Conservation (phyloP, 169 alveolate species). For the Plasmodium ovale region DNA sequence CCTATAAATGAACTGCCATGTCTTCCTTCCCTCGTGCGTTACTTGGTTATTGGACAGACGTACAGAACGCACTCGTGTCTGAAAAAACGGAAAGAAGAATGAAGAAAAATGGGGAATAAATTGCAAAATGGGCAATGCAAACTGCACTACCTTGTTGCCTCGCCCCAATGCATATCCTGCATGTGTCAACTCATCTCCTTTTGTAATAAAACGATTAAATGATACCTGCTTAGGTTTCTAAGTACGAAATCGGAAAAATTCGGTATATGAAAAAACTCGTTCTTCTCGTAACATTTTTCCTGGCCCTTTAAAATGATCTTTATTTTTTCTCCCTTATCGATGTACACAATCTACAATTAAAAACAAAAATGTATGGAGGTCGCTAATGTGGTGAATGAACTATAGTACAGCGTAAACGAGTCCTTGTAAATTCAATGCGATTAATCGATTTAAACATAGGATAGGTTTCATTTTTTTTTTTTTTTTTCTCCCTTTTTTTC, state of each 20-base stretch:
- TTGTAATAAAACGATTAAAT: too few relatives aligned
- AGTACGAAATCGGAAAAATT: constrained; percentile 7
- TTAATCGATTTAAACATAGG: background rate
- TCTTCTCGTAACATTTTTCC: constrained; percentile 31
- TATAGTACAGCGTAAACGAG: too few relatives aligned
- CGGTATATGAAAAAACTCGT: constrained; percentile 51
- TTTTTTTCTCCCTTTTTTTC: background rate
- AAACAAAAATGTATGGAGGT: background rate
- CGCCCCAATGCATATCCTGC: background rate
- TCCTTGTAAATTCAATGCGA: too few relatives aligned
- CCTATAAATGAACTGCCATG: background rate
- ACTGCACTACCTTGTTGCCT: background rate
- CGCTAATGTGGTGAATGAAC: too few relatives aligned
- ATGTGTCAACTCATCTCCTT: background rate
- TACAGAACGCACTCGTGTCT: constrained; percentile 40
- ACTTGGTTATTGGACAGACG: constrained; percentile 31
- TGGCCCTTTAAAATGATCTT: constrained; percentile 23
- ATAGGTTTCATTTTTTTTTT: background rate
- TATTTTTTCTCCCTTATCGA: constrained; percentile 35
- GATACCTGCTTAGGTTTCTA: constrained; percentile 37
- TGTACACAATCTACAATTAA: constrained; percentile 20
- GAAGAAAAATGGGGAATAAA: background rate
- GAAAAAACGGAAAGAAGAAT: background rate
- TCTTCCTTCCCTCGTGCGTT: background rate
- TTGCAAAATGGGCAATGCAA: background rate